These are phyloP conservation scores for Pythium folliculosum DNA, from an alignment of 352 stramenopile species.

Conservation along the genomic window DNA sequence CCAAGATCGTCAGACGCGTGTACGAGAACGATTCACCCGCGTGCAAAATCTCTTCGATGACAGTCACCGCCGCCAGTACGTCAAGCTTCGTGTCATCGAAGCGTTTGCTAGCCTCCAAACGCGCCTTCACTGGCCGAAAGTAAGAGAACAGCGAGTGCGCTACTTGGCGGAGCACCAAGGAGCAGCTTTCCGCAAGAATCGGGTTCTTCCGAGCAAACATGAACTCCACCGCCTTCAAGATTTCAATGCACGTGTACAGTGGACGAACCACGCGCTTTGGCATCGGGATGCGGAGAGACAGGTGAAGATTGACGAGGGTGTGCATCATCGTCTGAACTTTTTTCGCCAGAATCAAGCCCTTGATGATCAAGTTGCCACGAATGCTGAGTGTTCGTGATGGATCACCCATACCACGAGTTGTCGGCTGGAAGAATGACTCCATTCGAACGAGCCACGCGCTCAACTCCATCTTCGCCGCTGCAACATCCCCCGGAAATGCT, in stretches of 20 bases:
- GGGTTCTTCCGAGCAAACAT: constrained; percentile 90
- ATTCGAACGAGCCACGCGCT: constrained; percentile 86
- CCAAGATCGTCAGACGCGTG: constrained; percentile 78
- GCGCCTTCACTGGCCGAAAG: constrained; percentile 81
- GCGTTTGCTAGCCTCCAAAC: constrained; percentile 82
- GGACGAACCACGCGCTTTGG: constrained; percentile 84
- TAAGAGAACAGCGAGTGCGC: constrained; percentile 78
- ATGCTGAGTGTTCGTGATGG: constrained; percentile 75
- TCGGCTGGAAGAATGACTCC: constrained; percentile 88
- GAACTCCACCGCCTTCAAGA: constrained; percentile 92
- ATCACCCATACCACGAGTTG: constrained; percentile 74
- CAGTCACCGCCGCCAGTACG: constrained; percentile 77
- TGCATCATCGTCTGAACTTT: constrained; percentile 91
- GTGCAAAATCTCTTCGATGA: constrained; percentile 85
- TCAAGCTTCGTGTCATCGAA: constrained; percentile 89
- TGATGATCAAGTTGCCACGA: constrained; percentile 90
- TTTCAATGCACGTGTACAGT: constrained; percentile 88
- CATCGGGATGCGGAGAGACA: constrained; percentile 86
- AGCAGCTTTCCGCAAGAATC: constrained; percentile 72
- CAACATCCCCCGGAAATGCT: constrained; percentile 76
- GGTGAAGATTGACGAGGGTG: constrained; percentile 86
- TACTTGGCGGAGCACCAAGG: constrained; percentile 76
- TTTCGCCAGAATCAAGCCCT: constrained; percentile 89
- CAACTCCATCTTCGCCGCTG: constrained; percentile 79
- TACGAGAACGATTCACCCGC: constrained; percentile 84